A percentile compares a stretch with the other conserved stretches of the same genome.
phyloP scores from a whole-genome alignment of 1,284 basidiomycete genomes.

The Mycena sp. region DNA sequence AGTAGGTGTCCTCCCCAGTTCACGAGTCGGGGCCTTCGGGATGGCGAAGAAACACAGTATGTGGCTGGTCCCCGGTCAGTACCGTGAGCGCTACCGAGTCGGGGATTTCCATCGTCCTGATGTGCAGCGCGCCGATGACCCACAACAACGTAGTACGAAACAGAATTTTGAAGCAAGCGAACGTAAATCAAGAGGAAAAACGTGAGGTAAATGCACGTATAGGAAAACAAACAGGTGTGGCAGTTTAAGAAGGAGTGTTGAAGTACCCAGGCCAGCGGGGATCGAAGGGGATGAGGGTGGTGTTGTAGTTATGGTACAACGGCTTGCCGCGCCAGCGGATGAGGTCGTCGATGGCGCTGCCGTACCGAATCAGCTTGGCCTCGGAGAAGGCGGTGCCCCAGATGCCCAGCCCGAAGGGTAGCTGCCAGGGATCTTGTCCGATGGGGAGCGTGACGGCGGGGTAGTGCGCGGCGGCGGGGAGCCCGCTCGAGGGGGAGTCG shows the following conservation, averaged over 20 bases:
- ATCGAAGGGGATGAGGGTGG: constrained; percentile 1
- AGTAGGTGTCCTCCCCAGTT: too few species aligned
- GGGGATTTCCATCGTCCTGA: too few species aligned
- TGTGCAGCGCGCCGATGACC: too few species aligned
- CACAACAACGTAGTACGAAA: too few species aligned
- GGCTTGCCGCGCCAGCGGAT: constrained; percentile 12
- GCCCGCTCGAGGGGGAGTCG: constrained; percentile 8
- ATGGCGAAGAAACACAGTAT: too few species aligned
- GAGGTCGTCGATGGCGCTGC: constrained; percentile 43
- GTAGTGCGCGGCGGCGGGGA: constrained; percentile 51
- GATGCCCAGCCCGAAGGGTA: constrained; percentile 54
- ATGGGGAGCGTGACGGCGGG: constrained; percentile 46
- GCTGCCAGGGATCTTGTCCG: constrained; percentile 6
- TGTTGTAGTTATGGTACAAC: neutral
- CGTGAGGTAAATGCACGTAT: too few species aligned
- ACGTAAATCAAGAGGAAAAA: too few species aligned
- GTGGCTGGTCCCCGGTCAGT: too few species aligned
- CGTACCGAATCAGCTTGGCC: constrained; percentile 50
- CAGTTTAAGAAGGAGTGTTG: neutral
- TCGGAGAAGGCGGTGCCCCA: constrained; percentile 55
- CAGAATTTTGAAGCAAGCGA: too few species aligned
- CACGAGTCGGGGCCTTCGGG: too few species aligned
- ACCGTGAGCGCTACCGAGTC: too few species aligned
- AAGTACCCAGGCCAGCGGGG: constrained; percentile 5
- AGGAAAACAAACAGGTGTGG: too few species aligned